Evolutionary conservation across 306 rosid genomes (phyloP), one percentile per base, ranked within the genome.

Genomic region (barrel medic (Medicago truncatula)): DNA sequence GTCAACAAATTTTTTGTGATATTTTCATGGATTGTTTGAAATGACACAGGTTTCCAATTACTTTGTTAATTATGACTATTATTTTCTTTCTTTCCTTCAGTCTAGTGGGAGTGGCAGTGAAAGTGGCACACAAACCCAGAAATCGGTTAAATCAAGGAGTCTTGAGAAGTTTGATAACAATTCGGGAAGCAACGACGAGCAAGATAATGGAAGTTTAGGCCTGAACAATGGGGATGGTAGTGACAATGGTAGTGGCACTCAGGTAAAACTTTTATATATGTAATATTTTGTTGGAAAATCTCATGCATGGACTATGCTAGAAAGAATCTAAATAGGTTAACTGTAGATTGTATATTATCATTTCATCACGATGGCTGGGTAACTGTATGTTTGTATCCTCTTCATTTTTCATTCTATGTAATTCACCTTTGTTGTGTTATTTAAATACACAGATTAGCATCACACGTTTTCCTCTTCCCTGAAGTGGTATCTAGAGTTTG

Each of bases 81-180:
- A 15, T 77, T 31, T 21, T 6, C 21, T 63, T 74, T 52, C 39
- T 66, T 71, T 43, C 59, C 63, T 69, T 63, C 92, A 93, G 98
- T 93, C 98, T 56, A 91, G 98, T 81, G 98, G 93, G 8, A 93
- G 98, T 83, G 96, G 91, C 66, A 91, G 98, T 73, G 97, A 88
- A 69, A 93, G 98, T 82, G 97, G 97, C 79, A 84, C 90, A 34
- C 89, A 89, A 69, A 85, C 90, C 38, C 95, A 89, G 83, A 91
- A 87, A 69, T 91, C 98, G 31, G 78, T 85, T 65, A 93, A 87
- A 80, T 91, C 97, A 61, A 86, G 86, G 75, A 74, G 84, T 76
- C 88, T 82, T 76, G 86, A 76, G 81, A 85, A 84, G 77, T 85
- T 81, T 52, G 87, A 85, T 40, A 84, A 93, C 81, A 86, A 86